These are phyloP conservation scores for Lactifluus hygrophoroides DNA, from an alignment of 768 basidiomycete genomes.

Conservation along the genomic window DNA sequence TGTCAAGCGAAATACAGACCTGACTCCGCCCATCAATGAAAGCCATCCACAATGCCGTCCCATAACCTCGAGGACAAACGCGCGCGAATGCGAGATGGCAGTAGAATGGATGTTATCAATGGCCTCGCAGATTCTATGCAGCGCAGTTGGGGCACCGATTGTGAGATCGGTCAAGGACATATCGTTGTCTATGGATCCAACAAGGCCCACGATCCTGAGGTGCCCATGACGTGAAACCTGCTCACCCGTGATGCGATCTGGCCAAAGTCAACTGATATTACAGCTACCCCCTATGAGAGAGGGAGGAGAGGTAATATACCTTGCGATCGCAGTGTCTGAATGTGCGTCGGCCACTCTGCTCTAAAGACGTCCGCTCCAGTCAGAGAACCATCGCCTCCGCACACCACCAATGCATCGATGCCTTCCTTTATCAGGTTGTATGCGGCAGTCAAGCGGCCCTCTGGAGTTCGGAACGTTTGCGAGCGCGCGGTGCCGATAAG, in stretches of 20 bases:
- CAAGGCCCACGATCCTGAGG: conserved; percentile 94
- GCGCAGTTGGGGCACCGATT: conserved; percentile 91
- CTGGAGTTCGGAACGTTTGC: conserved; percentile 69
- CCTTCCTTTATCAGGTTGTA: conserved; percentile 92
- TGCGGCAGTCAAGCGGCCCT: conserved; percentile 85
- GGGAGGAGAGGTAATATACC: conserved; percentile 33
- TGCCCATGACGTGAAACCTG: conserved; percentile 68
- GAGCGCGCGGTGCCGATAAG: conserved; percentile 92
- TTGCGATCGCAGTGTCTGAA: conserved; percentile 55
- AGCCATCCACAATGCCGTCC: conserved; percentile 99
- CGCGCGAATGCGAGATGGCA: conserved; percentile 90
- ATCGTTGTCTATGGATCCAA: conserved; percentile 98
- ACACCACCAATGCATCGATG: conserved; percentile 94
- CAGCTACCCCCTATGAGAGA: not conserved
- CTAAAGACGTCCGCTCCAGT: conserved; percentile 95
- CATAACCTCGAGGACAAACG: conserved; percentile 99
- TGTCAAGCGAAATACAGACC: conserved; percentile 36
- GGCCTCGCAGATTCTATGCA: conserved; percentile 95
- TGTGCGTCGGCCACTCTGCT: conserved; percentile 86
- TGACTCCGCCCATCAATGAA: conserved; percentile 85
- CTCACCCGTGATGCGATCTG: conserved; percentile 66
- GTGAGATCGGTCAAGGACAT: conserved; percentile 98
- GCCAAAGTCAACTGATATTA: not conserved
- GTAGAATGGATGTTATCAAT: conserved; percentile 99
- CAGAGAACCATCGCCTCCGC: conserved; percentile 94